Conservation (phyloP, 2,329 filamentous ascomycete species). For the Pezicula radicicola region DNA sequence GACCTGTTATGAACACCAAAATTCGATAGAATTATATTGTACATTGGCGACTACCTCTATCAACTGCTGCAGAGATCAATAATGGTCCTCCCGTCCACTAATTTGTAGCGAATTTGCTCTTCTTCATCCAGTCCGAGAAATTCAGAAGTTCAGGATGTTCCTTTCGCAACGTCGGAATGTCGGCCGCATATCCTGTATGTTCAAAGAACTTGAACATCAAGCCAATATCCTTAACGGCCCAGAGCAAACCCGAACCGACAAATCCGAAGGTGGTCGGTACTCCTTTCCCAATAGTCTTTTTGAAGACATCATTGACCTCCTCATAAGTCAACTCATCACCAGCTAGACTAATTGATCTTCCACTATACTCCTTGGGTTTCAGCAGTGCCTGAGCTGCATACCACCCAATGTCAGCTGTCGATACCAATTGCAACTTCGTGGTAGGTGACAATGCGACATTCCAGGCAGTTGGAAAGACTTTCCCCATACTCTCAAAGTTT, state of each 20-base stretch:
- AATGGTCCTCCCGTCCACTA: not conserved
- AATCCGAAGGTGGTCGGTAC: conserved; percentile 25
- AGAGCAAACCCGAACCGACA: conserved; percentile 17
- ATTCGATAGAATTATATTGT: too few species aligned
- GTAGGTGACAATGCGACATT: conserved; percentile 20
- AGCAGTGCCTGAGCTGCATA: conserved; percentile 42
- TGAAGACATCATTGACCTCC: conserved; percentile 29
- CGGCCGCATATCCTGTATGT: conserved; percentile 23
- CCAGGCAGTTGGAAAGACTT: conserved; percentile 27
- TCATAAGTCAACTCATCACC: conserved; percentile 40
- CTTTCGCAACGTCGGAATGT: conserved; percentile 35
- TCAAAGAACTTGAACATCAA: conserved; percentile 28
- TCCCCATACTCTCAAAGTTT: conserved; percentile 28
- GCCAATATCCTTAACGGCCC: conserved; percentile 21
- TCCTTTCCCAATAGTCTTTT: conserved; percentile 19
- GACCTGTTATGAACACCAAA: too few species aligned
- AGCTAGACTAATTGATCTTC: conserved; percentile 37
- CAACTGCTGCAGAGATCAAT: too few species aligned
- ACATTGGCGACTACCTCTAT: too few species aligned
- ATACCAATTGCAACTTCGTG: conserved; percentile 38
- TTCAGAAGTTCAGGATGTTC: conserved; percentile 38
- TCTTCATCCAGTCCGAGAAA: conserved; percentile 41
- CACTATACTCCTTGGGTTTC: conserved; percentile 33
- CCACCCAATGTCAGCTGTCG: conserved; percentile 40
- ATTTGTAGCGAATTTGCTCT: conserved; percentile 22